Evolutionary conservation across 805 yeast genomes (phyloP).

Genomic region (Kodamaea kaohsiungensis): DNA sequence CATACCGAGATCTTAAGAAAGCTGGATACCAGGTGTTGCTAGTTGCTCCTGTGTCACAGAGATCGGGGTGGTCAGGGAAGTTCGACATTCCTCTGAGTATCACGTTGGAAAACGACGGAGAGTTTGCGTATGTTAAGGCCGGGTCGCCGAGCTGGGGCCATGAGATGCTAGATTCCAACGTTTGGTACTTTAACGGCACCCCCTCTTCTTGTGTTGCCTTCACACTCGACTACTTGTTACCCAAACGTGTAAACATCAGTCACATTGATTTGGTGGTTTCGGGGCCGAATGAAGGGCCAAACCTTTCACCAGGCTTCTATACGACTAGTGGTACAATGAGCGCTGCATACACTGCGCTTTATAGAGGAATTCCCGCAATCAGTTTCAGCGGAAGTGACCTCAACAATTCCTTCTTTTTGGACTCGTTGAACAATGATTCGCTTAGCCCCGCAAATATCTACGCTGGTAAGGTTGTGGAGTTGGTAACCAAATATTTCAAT

Average conservation of each 20-base stretch:
- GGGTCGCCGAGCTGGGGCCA: constrained; percentile 59
- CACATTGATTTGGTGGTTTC: constrained; percentile 25
- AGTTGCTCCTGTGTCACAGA: constrained; percentile 52
- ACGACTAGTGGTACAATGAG: constrained; percentile 29
- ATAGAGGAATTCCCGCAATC: constrained; percentile 27
- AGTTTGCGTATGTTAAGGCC: constrained; percentile 44
- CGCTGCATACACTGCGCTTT: constrained; percentile 25
- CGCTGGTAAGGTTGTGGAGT: constrained; percentile 25
- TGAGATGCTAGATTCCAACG: constrained; percentile 36
- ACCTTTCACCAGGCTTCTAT: constrained; percentile 29
- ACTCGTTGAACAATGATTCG: constrained; percentile 19
- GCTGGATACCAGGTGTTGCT: constrained; percentile 50
- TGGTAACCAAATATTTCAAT: constrained; percentile 20
- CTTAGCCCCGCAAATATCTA: constrained; percentile 26
- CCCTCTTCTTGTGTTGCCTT: constrained; percentile 29
- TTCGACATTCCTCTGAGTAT: constrained; percentile 42
- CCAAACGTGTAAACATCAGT: constrained; percentile 19
- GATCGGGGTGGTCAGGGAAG: constrained; percentile 58
- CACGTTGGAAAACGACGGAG: constrained; percentile 44
- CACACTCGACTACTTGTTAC: constrained; percentile 27
- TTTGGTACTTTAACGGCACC: constrained; percentile 33
- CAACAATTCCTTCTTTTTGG: constrained; percentile 29
- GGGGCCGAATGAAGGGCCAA: constrained; percentile 33
- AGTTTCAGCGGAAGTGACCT: constrained; percentile 28
- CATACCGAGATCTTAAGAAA: constrained; percentile 46